Base-by-base conservation (phyloP, 768 basidiomycete species). In the Rhizopogon roseolus region DNA sequence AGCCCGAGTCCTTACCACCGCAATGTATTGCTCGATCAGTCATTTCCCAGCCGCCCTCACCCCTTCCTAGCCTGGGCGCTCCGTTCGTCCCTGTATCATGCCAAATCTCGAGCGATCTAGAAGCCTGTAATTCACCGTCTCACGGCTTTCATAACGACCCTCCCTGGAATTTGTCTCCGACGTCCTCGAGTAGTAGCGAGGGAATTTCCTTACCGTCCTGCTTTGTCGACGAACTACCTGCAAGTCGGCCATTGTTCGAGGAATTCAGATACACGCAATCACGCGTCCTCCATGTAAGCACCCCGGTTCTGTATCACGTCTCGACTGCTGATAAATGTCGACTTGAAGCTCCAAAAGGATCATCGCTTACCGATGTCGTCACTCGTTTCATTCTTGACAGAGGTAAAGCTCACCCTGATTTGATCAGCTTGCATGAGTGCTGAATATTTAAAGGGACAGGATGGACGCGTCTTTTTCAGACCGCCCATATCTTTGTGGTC, bases 221-320 rank as follows among this genome's bases (percentile, higher is more conserved):
- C 59, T 32, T 54, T 36, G 29, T 56, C 11, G 49, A 43, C 29
- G 55, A 53, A 14, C 50, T 53, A 19, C 42, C 56, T 34, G 46
- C 52, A 6, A 41, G 40, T 52, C 46, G 52, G 34, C 62, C 32
- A 56, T 69, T 55, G n/a, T 60, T 57, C 25, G 68, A 75, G 16
- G 71, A 76, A 6, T 84, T 84, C 59, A 60, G 79, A 25, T 62
- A 71, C 34, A 77, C 80, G 42, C 74, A 74, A 40, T 83, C 81
- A 32, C 77, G 81, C 54, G 79, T 76, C n/a, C 71, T 82, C 27
- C 74, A 73, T 51, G 83, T 82, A 56, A 61, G 80, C 73, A 10
- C 3, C 19, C 8, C 17, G 11, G 7, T 40, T 9, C 13, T 41
- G 25, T 10, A 25, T 6, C 43, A 17, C 9, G 9, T 37, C 4